A percentile compares a stretch with the other conserved stretches of the same genome.
Conservation (phyloP, 2,329 filamentous ascomycete genomes). For the Blastomyces parvus region DNA sequence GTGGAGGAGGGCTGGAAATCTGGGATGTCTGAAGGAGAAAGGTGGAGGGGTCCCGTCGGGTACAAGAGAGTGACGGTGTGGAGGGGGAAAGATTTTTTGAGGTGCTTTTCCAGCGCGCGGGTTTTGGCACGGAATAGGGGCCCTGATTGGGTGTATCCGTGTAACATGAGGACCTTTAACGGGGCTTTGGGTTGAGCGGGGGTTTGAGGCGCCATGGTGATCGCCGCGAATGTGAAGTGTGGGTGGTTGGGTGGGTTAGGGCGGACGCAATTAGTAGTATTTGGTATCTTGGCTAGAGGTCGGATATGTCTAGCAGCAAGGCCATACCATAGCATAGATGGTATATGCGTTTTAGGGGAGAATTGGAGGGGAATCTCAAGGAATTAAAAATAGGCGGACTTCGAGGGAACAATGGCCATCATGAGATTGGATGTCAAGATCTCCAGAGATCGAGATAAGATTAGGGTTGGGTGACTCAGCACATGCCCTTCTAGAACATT, state of each 20-base stretch:
- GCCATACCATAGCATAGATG: background rate
- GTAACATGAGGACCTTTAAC: conserved; percentile 65
- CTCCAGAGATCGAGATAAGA: conserved; percentile 1
- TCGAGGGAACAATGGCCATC: background rate
- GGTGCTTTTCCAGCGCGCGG: conserved; percentile 70
- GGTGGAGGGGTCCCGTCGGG: conserved; percentile 57
- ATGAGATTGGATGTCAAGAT: background rate
- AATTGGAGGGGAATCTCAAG: too few species aligned
- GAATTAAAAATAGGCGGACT: background rate
- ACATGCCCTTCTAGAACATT: background rate
- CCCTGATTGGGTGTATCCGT: conserved; percentile 87
- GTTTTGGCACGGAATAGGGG: conserved; percentile 79
- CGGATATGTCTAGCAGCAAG: background rate
- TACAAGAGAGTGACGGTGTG: conserved; percentile 54
- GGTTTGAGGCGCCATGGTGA: conserved; percentile 7
- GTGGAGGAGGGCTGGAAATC: conserved; percentile 48
- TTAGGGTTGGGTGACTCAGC: conserved; percentile 4
- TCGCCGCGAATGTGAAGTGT: background rate
- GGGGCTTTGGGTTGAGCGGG: conserved; percentile 15
- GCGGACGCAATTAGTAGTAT: background rate
- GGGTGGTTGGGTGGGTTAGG: background rate
- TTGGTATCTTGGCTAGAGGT: background rate
- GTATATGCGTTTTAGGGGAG: background rate
- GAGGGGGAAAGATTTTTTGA: conserved; percentile 61
- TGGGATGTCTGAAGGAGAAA: conserved; percentile 58